These are phyloP conservation scores for Blastobotrys illinoisensis DNA, from an alignment of 1,139 yeast species.

Conservation along the genomic window DNA sequence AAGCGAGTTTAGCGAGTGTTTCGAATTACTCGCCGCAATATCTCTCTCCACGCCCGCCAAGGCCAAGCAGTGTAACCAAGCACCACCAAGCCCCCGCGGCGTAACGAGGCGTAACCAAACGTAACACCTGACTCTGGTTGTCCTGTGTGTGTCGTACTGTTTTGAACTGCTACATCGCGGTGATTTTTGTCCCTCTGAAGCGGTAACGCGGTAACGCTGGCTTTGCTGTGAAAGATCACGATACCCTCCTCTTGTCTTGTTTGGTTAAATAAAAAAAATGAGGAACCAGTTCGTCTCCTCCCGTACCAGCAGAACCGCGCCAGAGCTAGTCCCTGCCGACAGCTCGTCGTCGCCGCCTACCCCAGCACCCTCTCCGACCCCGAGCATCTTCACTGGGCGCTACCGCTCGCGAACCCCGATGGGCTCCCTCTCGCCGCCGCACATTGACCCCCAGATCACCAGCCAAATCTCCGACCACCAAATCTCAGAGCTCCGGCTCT, in stretches of 20 bases:
- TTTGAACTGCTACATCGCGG: background rate
- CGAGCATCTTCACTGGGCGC: conserved; percentile 9
- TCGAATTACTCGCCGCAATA: background rate
- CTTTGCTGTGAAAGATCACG: background rate
- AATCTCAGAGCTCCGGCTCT: background rate
- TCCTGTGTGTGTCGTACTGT: background rate
- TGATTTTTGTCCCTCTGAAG: background rate
- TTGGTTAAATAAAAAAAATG: background rate
- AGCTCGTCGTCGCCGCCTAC: conserved; percentile 21
- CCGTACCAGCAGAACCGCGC: background rate
- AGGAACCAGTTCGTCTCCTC: background rate
- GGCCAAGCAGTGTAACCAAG: too few relatives aligned
- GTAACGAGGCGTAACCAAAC: too few relatives aligned
- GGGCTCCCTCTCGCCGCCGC: background rate
- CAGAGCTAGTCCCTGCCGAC: background rate
- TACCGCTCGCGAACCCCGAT: background rate
- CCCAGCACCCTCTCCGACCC: conserved; percentile 29
- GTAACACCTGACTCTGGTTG: background rate
- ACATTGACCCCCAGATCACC: background rate
- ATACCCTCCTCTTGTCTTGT: background rate
- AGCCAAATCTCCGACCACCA: background rate
- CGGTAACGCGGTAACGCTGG: background rate
- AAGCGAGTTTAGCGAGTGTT: background rate
- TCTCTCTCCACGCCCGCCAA: too few relatives aligned
- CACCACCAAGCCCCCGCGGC: too few relatives aligned